Base-by-base conservation (phyloP, 371 early-diverging fungal species). In the Lichtheimia hyalospora region DNA sequence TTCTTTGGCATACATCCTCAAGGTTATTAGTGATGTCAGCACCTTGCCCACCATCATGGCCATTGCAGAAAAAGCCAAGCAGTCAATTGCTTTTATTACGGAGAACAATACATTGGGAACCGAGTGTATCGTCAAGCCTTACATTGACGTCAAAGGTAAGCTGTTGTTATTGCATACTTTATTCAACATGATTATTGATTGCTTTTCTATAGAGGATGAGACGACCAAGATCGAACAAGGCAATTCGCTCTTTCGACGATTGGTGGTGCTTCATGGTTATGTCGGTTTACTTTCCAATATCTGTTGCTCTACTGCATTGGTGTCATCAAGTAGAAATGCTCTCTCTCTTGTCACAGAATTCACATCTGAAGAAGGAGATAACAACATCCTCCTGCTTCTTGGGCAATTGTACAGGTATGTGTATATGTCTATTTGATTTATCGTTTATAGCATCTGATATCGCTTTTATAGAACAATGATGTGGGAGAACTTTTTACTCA, bases 281-380 rank as follows among this genome's bases (percentile, higher is more conserved):
- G 72, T 86, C 15, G 85, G 87, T 4, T 64, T 94, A 20, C 62
- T 91, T 13, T 83, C 89, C n/a, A 94, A 93, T 62, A 75, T 92
- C 18, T 93, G 85, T 67, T 82, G 81, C 46, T 83, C 89, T 0
- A 82, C 89, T 50, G 64, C 78, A 3, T 69, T 90, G 18, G 21
- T 46, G 42, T 81, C 89, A 0, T 90, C 91, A 55, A 79, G 85
- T 4, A 85, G 85, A 51, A 85, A 83, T 56, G 84, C 85, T 18
- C 69, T 73, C 3, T 79, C 89, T 18, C 73, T 91, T 2, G 69
- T 88, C 0, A 71, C 84, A n/a, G 84, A 84, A 21, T 88, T 91
- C 50, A 64, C 81, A 8, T 79, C 78, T 21, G 71, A 70, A 44
- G 67, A 74, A 3, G 64, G 70, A 1, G 84, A 86, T 7, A 79